Evolutionary conservation across 495 filamentous ascomycete species (phyloP).

Genomic region (Rhypophila decipiens): DNA sequence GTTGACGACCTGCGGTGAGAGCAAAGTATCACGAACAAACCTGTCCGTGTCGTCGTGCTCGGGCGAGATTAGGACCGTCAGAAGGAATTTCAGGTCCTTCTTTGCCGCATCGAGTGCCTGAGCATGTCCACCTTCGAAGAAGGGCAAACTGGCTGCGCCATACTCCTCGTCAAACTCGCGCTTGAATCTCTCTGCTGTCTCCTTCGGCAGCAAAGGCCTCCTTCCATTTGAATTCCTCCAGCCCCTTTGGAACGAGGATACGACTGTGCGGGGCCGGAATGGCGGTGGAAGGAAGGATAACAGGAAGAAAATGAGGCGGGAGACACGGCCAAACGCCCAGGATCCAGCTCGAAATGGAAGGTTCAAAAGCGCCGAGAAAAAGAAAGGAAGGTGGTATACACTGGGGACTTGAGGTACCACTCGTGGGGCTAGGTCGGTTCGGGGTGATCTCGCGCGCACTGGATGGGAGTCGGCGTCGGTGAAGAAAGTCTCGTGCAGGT

Average conservation of each 20-base stretch:
- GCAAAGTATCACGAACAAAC: constrained; percentile 79
- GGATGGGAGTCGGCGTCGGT: constrained; percentile 22
- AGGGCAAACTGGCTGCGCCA: constrained; percentile 59
- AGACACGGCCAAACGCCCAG: constrained; percentile 56
- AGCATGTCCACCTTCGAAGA: constrained; percentile 82
- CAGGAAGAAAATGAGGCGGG: constrained; percentile 73
- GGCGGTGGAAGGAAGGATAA: constrained; percentile 44
- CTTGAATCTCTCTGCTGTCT: constrained; percentile 81
- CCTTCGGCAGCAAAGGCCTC: constrained; percentile 68
- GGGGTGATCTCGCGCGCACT: constrained; percentile 21
- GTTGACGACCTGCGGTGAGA: constrained; percentile 62
- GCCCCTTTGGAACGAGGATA: constrained; percentile 43
- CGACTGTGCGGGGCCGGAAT: constrained; percentile 58
- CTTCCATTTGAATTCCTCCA: constrained; percentile 61
- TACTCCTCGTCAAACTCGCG: constrained; percentile 94
- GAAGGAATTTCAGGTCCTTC: constrained; percentile 79
- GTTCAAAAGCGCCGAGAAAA: constrained; percentile 70
- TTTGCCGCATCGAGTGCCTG: constrained; percentile 85
- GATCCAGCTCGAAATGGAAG: constrained; percentile 76
- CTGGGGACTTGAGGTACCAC: constrained; percentile 68
- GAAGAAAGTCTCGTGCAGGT: constrained; percentile 55
- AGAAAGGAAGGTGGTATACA: constrained; percentile 59
- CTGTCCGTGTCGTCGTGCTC: constrained; percentile 86
- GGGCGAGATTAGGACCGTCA: constrained; percentile 78
- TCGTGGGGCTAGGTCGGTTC: constrained; percentile 64